Evolutionary conservation across 495 filamentous ascomycete genomes (phyloP), one percentile per base, ranked within the genome.

Genomic region (Gamarada debralockiae): DNA sequence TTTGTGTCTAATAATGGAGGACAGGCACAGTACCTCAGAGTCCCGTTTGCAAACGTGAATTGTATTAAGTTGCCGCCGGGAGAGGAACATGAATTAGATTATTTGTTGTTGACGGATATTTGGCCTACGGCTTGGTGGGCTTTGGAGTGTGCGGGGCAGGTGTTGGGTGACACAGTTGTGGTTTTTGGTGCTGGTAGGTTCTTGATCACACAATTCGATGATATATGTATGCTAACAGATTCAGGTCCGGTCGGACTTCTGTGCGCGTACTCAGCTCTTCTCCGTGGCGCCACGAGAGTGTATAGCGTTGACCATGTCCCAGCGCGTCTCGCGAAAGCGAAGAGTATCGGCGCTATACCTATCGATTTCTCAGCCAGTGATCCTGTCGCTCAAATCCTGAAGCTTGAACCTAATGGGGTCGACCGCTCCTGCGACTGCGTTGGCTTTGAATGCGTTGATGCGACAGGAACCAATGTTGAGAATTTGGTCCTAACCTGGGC

Each of bases 1-100:
- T 3, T 90, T 88, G 4, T 95, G 88, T 60, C 86, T 4, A 3
- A 22, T 10, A 23, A 39, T 13, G 45, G 53, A 10, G 45, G 61
- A 15, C 66, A 66, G 51, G 72, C 72, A n/a, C 67, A 73, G 52
- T 76, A 68, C 50, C 58, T 64, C 21, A 64, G 66, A 4, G 68
- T 74, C 1, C 73, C 70, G 2, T 66, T 64, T 53, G 72, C 72
- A 0, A 73, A 73, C 48, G 20, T 67, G 9, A 66, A 55, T 10
- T 61, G 66, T 9, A 50, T 73, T 15, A 48, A 57, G 45, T 55
- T 66, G 17, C 68, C 71, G 0, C 43, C 63, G 1, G 53, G 46
- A 6, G 45, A 43, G 17, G 38, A 38, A 0, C 20, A 39, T 9
- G 55, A 57, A 14, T 24, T 62, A 27, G 72, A 76, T 54, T 65